Evolutionary conservation across 257 asterid species (phyloP), one percentile per base, ranked within the genome.

Genomic region (Plantago major): DNA sequence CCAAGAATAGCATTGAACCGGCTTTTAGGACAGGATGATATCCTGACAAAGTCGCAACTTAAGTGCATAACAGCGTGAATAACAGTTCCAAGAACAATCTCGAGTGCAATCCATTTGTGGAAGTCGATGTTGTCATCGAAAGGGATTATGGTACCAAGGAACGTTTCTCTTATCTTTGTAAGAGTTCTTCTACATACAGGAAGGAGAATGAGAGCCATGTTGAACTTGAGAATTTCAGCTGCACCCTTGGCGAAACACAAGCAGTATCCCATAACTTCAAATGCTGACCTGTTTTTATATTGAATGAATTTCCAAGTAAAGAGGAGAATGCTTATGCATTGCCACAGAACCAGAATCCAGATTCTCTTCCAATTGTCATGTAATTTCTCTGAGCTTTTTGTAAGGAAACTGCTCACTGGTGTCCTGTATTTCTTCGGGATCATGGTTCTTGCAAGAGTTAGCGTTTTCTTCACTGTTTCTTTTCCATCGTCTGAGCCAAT

Each of bases 41-140:
- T 47, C 68, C 82, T 83, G 65, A 73, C 79, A 12, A 86, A 60
- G 48, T 89, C 81, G 79, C 99, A 92, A 48, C 71, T 63, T n/a
- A 63, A 18, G 66, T 92, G 99, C 69, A 68, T 62, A 2, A 70
- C 3, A 2, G 77, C 66, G 19, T 89, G 97, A 53, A 86, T 9
- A 17, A 60, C 4, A 1, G 76, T 22, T 1, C 84, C 91, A 0
- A 86, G 12, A 0, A 67, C 61, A 47, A 92, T 82, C 17, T 61
- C 89, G 13, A 71, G 15, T 0, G 97, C 93, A 9, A 92, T 75
- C 3, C 84, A 3, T 64, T 86, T 92, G 81, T 92, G 97, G 95
- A 92, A 89, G 60, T 81, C 83, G 50, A 92, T 86, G 71, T 89
- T 89, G 15, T 92, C 99, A 6, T 92, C 97, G 4, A 89, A 92